Evolutionary conservation across 371 early-diverging fungal genomes (phyloP), one percentile per base, ranked within the genome.

Genomic region (Zychaea mexicana): DNA sequence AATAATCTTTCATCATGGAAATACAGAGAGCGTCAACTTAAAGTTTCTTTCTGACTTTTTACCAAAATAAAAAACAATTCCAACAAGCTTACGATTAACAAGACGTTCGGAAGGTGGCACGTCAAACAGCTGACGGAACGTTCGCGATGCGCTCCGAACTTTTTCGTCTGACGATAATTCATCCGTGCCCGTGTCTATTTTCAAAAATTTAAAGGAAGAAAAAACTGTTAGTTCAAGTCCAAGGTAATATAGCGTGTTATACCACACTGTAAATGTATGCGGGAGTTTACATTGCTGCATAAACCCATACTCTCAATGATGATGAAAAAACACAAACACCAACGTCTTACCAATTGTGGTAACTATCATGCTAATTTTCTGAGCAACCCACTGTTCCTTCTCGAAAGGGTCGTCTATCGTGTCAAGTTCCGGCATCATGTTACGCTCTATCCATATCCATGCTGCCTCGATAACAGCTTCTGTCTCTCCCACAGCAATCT

Each of bases 371-470:
- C 91, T 85, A 69, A 97, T 90, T 73, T 97, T 97, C 21, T 94
- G 92, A 55, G 90, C 73, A 1, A 94, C 94, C 86, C 90, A 98
- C 57, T 85, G 85, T 52, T 92, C 93, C 53, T 89, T 89, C 46
- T 95, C 94, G 9, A 82, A 74, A 0, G 85, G 80, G 76, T 94
- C 91, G 62, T 94, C 94, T 53, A 98, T 83, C 27, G 80, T 85
- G n/a, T 73, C 70, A 39, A 96, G 61, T 56, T 90, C 92, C 3
- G 87, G 79, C 55, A 90, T 73, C 33, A 95, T 84, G 70, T 94
- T 92, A 15, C 90, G 93, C 77, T 90, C 88, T 28, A 96, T 85
- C 97, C 96, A 97, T 39, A 73, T 71, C 97, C 97, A 97, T 52
- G 96, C 94, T 7, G 88, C 81, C 45, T 94, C 90, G 27, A 94